Percentiles rank a stretch among this genome's conserved stretches.
Conservation (phyloP, 2,329 filamentous ascomycete species). For the Penicillium sp. region DNA sequence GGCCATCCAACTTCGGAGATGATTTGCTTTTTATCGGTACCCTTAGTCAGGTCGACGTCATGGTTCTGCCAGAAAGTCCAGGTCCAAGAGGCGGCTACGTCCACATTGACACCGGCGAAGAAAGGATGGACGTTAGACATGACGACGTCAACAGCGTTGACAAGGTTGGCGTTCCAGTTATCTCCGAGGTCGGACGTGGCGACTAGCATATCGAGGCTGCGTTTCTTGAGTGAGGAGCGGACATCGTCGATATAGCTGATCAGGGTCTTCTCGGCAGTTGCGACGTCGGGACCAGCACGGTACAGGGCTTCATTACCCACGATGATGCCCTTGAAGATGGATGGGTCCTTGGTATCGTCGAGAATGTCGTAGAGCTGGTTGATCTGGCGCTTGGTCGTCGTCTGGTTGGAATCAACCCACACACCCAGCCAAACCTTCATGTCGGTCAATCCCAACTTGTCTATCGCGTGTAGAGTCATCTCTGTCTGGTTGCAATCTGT, state of each 20-base stretch:
- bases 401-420: constrained; percentile 79
- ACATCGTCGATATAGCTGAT: constrained; percentile 63
- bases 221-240: constrained; percentile 64
- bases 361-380: constrained; percentile 79
- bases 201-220: constrained; percentile 66
- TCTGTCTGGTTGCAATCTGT: constrained; percentile 97
- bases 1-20: constrained; percentile 95
- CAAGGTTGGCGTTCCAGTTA: constrained; percentile 72
- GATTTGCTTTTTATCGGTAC: constrained; percentile 62
- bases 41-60: constrained; percentile 62
- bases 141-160: constrained; percentile 70
- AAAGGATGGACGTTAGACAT: constrained; percentile 98
- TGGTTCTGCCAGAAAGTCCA: constrained; percentile 72
- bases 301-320: constrained; percentile 62
- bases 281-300: constrained; percentile 45
- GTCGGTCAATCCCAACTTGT: constrained; percentile 63
- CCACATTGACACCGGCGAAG: constrained; percentile 72
- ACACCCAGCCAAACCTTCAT: constrained; percentile 94
- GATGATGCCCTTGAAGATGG: constrained; percentile 58
- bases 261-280: constrained; percentile 64
- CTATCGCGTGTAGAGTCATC: constrained; percentile 81
- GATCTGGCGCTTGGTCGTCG: constrained; percentile 79
- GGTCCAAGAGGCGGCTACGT: constrained; percentile 72
- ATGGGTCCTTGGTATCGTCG: constrained; percentile 47
- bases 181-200: constrained; percentile 86